Conservation (phyloP, 2,329 filamentous ascomycete genomes). For the Hansfordia pulvinata region DNA sequence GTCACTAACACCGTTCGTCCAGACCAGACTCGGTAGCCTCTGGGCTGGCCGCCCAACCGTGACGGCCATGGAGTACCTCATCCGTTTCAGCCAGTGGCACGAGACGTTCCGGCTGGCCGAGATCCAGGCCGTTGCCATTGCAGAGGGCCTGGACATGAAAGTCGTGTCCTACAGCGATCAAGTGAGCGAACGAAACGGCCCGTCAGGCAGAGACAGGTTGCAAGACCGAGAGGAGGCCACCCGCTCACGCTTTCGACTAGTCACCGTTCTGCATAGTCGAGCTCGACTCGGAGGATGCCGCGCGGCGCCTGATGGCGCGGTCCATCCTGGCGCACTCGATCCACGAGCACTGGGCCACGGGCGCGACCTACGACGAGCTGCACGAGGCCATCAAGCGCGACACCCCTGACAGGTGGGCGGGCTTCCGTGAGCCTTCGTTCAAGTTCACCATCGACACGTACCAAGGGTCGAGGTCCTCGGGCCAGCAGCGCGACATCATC, state of each 20-base stretch:
- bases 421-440: constrained; percentile 56
- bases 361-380: constrained; percentile 50
- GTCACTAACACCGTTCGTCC: too few relatives aligned
- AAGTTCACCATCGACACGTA: constrained; percentile 78
- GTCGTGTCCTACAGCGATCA: constrained; percentile 62
- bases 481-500: constrained; percentile 60
- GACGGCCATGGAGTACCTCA: constrained; percentile 61
- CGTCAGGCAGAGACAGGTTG: constrained; percentile 5
- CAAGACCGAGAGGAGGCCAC: constrained; percentile 3
- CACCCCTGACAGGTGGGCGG: constrained; percentile 51
- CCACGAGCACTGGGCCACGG: constrained; percentile 79
- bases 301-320: constrained; percentile 53
- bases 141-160: constrained; percentile 54
- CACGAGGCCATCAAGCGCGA: constrained; percentile 48
- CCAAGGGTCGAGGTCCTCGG: constrained; percentile 52
- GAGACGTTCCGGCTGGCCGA: constrained; percentile 85
- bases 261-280: constrained; percentile 75
- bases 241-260: constrained; percentile 30
- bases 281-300: constrained; percentile 51
- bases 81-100: constrained; percentile 80
- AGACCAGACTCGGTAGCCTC: too few relatives aligned
- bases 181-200: constrained; percentile 34
- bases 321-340: constrained; percentile 74
- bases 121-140: constrained; percentile 62
- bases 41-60: constrained; percentile 1